Evolutionary conservation across 2,329 filamentous ascomycete species (phyloP).

Genomic region (Xylaria sp.): DNA sequence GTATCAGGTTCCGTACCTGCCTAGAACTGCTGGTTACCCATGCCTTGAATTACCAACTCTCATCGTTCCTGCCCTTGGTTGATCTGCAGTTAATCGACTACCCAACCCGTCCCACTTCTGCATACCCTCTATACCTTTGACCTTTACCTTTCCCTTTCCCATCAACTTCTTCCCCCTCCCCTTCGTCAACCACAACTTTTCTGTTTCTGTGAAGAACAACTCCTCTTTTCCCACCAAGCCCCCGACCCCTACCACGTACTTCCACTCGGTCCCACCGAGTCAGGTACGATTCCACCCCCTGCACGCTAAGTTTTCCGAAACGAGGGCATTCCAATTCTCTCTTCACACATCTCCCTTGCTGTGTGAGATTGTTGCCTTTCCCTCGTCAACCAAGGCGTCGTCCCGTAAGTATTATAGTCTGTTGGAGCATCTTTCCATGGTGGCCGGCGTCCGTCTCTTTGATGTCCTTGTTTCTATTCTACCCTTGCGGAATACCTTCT

Average conservation of each 20-base stretch:
- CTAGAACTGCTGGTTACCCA: slow-evolving; percentile 16
- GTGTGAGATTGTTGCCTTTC: not conserved
- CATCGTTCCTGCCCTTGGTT: slow-evolving; percentile 13
- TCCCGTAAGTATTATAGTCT: not conserved
- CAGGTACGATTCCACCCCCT: slow-evolving; percentile 10
- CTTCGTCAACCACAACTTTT: not conserved
- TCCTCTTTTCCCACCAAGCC: not conserved
- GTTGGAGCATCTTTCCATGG: not conserved
- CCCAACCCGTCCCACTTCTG: slow-evolving; percentile 18
- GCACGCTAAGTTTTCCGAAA: not conserved
- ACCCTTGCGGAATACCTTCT: not conserved
- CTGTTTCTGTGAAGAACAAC: slow-evolving; percentile 2
- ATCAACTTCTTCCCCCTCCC: slow-evolving; percentile 8
- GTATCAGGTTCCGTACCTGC: not conserved
- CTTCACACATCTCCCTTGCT: not conserved
- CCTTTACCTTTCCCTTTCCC: slow-evolving; percentile 10
- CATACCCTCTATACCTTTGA: not conserved
- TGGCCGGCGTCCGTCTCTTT: not conserved
- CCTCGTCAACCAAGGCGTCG: not conserved
- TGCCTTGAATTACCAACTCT: slow-evolving; percentile 20
- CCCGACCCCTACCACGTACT: not conserved
- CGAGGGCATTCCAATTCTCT: not conserved
- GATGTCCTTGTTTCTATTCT: not conserved
- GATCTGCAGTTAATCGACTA: slow-evolving; percentile 20
- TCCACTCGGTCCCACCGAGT: not conserved